phyloP scores from a whole-genome alignment of 345 rosid genomes.

The Syzygium grande region DNA sequence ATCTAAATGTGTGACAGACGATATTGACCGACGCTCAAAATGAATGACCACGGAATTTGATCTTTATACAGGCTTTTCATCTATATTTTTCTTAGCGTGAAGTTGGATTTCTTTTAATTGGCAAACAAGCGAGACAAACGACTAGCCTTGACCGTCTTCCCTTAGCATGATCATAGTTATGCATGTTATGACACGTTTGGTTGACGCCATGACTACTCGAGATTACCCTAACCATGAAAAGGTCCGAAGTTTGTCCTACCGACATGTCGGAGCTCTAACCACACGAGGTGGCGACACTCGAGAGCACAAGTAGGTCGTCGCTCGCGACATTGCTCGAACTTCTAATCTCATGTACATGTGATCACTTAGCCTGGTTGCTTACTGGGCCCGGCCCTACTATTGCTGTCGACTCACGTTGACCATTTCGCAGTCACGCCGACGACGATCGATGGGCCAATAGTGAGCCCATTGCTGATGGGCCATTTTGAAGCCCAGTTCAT shows the following conservation, averaged over 20 bases:
- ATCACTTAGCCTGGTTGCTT: background rate
- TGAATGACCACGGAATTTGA: background rate
- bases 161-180: background rate
- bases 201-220: background rate
- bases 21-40: background rate
- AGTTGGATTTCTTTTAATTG: background rate
- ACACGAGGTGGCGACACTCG: background rate
- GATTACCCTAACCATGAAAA: background rate
- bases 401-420: background rate
- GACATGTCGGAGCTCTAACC: background rate
- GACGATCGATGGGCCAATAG: background rate
- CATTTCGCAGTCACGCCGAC: background rate
- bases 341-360: background rate
- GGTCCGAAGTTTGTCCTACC: background rate
- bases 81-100: background rate
- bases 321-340: background rate
- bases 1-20: background rate
- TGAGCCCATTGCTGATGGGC: background rate
- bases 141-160: rapidly evolving
- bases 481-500: background rate
- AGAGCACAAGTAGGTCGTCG: rapidly evolving
- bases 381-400: background rate
- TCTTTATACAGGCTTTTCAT: background rate
- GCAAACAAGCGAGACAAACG: background rate
- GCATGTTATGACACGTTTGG: background rate